Base-by-base conservation (phyloP, 225 moss, liverwort and hornwort species). In the Marchantia paleacea region DNA sequence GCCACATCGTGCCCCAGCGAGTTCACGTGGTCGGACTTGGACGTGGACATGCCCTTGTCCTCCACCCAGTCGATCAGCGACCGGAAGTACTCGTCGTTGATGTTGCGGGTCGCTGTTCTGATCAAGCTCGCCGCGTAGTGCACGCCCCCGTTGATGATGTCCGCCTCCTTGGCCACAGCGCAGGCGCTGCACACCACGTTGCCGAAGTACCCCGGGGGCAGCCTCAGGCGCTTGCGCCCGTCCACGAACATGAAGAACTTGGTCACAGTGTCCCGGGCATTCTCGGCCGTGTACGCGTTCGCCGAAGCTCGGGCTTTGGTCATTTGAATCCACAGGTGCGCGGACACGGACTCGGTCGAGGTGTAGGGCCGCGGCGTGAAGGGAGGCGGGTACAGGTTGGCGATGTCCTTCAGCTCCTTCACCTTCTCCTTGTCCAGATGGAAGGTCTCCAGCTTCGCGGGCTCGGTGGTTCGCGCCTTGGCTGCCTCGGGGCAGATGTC, bases 41-140 rank as follows among this genome's bases (percentile, higher is more conserved):
- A 61, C 30, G 30, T 55, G 24, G 80, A 73, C 77, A 83, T 83
- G 53, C 82, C 82, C 31, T 82, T 80, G 18, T 79, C 55, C 25
- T 86, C 85, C 57, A 86, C 85, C 85, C 85, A 86, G 53, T 86
- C 85, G 66, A 86, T 82, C 0, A 86, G 82, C 12, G 85, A 86
- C 39, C 82, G 31, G 73, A 86, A 86, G 22, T 86, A 86, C 29
- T 80, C 85, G n/a, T 50, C 77, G 19, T 75, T 86, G 29, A 86
- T 83, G 52, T 80, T 83, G 7, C 82, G 69, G 0, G 85, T 86
- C 8, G 85, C 85, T 1, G 72, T 86, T 31, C 82, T 76, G 77
- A 86, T 82, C 65, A 86, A 61, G 20, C 82, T 78, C 7, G 82
- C 82, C 3, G 85, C 80, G 60, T 83, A 82, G 66, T 55, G 66